Base-by-base conservation (phyloP, 2,329 filamentous ascomycete species). In the Uncinocarpus reesii region DNA sequence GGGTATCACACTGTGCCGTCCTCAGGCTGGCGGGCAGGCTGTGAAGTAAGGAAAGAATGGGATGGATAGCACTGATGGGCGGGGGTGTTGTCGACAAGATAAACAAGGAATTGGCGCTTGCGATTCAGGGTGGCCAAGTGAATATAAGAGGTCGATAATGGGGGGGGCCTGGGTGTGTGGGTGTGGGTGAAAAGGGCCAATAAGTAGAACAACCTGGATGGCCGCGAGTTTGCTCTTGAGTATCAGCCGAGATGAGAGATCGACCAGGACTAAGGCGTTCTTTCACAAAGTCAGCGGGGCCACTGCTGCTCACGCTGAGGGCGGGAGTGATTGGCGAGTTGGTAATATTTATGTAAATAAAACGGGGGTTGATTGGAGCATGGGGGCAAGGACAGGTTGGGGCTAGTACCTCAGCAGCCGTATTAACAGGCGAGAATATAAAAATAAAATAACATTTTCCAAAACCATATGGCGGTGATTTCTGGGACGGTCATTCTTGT, bases 271-370 rank as follows among this genome's bases (percentile, higher is more conserved):
- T 47, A 47, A 34, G 35, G 45, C n/a, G 45, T 41, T 41, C 45
- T 41, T 41, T 47, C 45, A 41, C 36, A 36, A 36, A 40, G 35
- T 41, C 28, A 47, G 45, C 45, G 45, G 45, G 45, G 45, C 36
- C 35, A 20, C 15, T 41, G 24, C 31, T 34, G 36, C 28, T 41
- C 45, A 47, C 20, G 36, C 18, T 8, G 26, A 32, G 11, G 7
- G 45, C 35, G 37, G 37, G 35, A 47, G 29, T 41, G 45, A 47
- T 47, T 47, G 45, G 44, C n/a, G 29, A 34, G 28, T 47, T 31
- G 26, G 36, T 47, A 47, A 47, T 41, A 40, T 47, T 41, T 47
- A 47, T 32, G 45, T 47, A 47, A 47, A 47, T 45, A 45, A 47
- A 47, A 47, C 45, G 45, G 45, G 45, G 45, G 36, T 32, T 34